Percentiles rank a stretch among this genome's conserved stretches.
Evolutionary conservation across 129 eudicot genomes (phyloP).

Genomic region (Gnaphalium uliginosum): DNA sequence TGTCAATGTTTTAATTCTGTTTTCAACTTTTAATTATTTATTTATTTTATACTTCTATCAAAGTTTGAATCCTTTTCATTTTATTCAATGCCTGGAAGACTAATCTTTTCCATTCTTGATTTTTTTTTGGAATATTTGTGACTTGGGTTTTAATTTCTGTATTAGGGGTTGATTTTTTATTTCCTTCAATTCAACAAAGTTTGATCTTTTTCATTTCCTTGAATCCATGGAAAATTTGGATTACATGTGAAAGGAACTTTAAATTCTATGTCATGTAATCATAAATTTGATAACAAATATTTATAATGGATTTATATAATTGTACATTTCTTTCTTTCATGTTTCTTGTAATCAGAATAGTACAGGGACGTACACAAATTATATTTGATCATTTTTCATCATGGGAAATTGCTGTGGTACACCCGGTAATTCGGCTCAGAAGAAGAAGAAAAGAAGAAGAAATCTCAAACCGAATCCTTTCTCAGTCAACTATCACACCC

Average conservation of each 20-base stretch:
- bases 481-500: constrained; percentile 45
- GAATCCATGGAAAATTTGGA: not conserved
- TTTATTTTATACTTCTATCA: no score
- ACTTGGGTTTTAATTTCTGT: no score
- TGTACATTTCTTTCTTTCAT: not conserved
- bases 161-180: no score
- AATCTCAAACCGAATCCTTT: constrained; percentile 54
- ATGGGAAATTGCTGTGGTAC: constrained; percentile 84
- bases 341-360: constrained; percentile 13
- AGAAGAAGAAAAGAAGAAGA: constrained; percentile 37
- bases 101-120: no score
- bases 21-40: no score
- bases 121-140: no score
- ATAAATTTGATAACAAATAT: not conserved
- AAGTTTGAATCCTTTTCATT: no score
- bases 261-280: not conserved
- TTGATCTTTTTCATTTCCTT: not conserved
- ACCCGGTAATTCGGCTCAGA: constrained; percentile 40
- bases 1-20: no score
- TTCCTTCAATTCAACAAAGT: not conserved
- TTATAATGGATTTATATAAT: not conserved
- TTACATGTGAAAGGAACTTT: not conserved
- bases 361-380: not conserved
- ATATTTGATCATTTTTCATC: constrained; percentile 31
- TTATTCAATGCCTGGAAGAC: no score